phyloP scores from a whole-genome alignment of 2,329 filamentous ascomycete genomes.

The Aspergillus spinulosporus region DNA sequence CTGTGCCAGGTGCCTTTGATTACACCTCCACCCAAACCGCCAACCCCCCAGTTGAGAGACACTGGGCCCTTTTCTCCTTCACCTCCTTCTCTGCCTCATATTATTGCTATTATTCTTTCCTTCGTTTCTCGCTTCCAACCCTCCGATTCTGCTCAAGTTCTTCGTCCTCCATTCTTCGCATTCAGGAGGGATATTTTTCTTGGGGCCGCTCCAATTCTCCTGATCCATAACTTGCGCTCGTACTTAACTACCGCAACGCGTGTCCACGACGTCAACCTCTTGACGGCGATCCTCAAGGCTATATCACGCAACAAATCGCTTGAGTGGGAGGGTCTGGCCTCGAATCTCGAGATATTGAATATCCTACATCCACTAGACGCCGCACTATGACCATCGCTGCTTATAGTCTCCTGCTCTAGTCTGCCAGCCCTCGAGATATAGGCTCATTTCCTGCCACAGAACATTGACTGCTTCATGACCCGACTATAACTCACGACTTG shows the following conservation, averaged over 20 bases:
- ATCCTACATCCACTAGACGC: constrained; percentile 18
- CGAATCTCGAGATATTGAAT: constrained; percentile 16
- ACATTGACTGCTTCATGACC: constrained; percentile 26
- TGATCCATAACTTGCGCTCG: constrained; percentile 18
- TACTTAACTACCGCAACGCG: constrained; percentile 23
- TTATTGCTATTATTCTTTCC: constrained; percentile 1
- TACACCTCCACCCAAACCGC: constrained; percentile 8
- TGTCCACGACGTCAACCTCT: constrained; percentile 21
- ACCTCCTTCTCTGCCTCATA: constrained; percentile 8
- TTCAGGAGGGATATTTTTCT: constrained; percentile 10
- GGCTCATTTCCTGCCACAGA: constrained; percentile 23
- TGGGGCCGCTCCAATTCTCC: constrained; percentile 13
- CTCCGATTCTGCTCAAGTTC: background rate
- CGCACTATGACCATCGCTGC: constrained; percentile 27
- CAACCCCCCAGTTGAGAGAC: constrained; percentile 12
- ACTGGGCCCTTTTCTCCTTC: constrained; percentile 11
- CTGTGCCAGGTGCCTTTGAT: constrained; percentile 4
- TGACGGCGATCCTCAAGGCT: constrained; percentile 16
- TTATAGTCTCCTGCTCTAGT: constrained; percentile 14
- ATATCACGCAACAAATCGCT: constrained; percentile 13
- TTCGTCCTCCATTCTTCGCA: constrained; percentile 4
- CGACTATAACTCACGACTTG: constrained; percentile 36
- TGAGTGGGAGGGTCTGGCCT: constrained; percentile 16
- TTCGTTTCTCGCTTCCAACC: constrained; percentile 1
- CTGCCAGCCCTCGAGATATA: constrained; percentile 17